phyloP scores from a whole-genome alignment of 2,329 filamentous ascomycete genomes.

The Fusarium verrucosum region DNA sequence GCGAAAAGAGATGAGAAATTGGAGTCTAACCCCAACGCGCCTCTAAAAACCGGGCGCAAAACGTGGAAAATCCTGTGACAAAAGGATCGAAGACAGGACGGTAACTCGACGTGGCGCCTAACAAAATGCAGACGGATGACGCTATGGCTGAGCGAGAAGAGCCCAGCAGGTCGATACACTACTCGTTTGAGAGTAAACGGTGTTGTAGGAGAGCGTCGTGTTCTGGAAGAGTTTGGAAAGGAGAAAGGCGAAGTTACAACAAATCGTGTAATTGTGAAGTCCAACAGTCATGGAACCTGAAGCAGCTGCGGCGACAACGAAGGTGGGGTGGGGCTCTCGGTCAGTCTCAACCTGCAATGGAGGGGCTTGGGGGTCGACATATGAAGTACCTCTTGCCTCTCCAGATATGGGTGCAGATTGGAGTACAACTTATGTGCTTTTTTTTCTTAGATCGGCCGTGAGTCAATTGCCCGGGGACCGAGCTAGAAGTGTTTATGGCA shows the following conservation, averaged over 20 bases:
- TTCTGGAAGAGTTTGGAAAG: constrained; percentile 1
- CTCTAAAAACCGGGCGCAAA: constrained; percentile 30
- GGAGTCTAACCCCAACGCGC: constrained; percentile 16
- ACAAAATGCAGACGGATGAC: constrained; percentile 4
- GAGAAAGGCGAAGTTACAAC: constrained; percentile 26
- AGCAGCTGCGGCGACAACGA: constrained; percentile 11
- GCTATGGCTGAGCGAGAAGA: constrained; percentile 11
- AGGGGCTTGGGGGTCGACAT: constrained; percentile 25
- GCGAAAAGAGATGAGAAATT: constrained; percentile 4
- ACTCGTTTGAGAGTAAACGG: constrained; percentile 10
- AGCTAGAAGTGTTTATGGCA: constrained; percentile 5
- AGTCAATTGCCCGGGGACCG: constrained; percentile 38
- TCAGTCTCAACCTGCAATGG: constrained; percentile 17
- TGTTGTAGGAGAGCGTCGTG: constrained; percentile 4
- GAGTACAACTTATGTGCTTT: not conserved
- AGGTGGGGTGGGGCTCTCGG: constrained; percentile 32
- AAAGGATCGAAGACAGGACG: constrained; percentile 26
- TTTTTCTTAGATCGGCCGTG: not conserved
- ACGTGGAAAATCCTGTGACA: constrained; percentile 35
- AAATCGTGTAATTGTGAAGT: constrained; percentile 38
- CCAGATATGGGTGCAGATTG: not conserved
- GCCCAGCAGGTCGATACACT: constrained; percentile 1
- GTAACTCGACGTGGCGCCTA: constrained; percentile 25
- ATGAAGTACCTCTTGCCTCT: not conserved
- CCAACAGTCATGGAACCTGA: constrained; percentile 33